Evolutionary conservation across 2,329 filamentous ascomycete species (phyloP).

Genomic region (Corinectria fuckeliana): DNA sequence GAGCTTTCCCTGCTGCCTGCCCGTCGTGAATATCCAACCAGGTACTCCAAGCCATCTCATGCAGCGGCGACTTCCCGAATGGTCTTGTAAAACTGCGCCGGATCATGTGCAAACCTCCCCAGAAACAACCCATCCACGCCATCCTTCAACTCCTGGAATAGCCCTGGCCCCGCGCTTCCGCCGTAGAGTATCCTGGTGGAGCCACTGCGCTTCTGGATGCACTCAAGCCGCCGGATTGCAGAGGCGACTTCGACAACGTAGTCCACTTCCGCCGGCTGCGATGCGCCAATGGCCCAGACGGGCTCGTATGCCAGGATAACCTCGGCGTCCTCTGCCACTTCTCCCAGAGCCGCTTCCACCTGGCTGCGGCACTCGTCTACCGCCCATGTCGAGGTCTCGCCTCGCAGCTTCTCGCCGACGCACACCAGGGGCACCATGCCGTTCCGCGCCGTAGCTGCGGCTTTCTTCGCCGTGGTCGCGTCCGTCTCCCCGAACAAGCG

Average conservation of each 20-base stretch:
- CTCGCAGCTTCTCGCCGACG: constrained; percentile 71
- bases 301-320: constrained; percentile 86
- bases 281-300: constrained; percentile 85
- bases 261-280: constrained; percentile 71
- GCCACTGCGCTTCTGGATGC: constrained; percentile 58
- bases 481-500: constrained; percentile 79
- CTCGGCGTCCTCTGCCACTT: constrained; percentile 67
- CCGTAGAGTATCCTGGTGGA: constrained; percentile 78
- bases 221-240: constrained; percentile 62
- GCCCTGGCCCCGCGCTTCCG: constrained; percentile 80
- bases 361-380: constrained; percentile 71
- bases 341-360: constrained; percentile 67
- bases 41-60: constrained; percentile 23
- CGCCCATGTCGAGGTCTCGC: constrained; percentile 60
- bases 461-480: constrained; percentile 69
- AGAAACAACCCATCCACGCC: constrained; percentile 83
- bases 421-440: constrained; percentile 81
- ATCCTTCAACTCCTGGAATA: constrained; percentile 71
- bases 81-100: constrained; percentile 73
- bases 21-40: no score
- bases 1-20: no score
- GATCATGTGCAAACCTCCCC: constrained; percentile 81
- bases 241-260: constrained; percentile 76
- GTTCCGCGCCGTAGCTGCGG: constrained; percentile 69
- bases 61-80: constrained; percentile 71